Percentiles rank a stretch among this genome's conserved stretches.
These are phyloP conservation scores for Penicillium nucicola DNA, from an alignment of 495 filamentous ascomycete species.

Conservation along the genomic window DNA sequence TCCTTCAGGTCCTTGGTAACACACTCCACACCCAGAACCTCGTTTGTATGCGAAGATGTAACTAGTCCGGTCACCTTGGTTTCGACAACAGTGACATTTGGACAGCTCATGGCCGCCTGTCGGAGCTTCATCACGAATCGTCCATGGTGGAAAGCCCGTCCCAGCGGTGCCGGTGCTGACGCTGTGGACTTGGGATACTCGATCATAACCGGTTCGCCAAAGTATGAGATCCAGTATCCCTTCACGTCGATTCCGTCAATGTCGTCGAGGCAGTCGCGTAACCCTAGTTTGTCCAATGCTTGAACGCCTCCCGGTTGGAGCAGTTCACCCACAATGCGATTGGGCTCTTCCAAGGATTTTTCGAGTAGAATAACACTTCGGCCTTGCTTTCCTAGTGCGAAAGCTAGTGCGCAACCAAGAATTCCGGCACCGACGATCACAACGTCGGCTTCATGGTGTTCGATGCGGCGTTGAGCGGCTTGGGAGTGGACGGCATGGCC, in stretches of 20 bases:
- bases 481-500: slow-evolving; percentile 26
- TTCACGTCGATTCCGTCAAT: slow-evolving; percentile 82
- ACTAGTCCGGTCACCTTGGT: slow-evolving; percentile 64
- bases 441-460: slow-evolving; percentile 67
- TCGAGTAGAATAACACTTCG: slow-evolving; percentile 91
- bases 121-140: slow-evolving; percentile 76
- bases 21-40: slow-evolving; percentile 74
- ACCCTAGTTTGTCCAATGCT: slow-evolving; percentile 76
- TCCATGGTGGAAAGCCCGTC: slow-evolving; percentile 78
- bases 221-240: slow-evolving; percentile 86
- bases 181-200: slow-evolving; percentile 56
- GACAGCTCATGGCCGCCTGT: slow-evolving; percentile 59
- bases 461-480: slow-evolving; percentile 38
- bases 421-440: slow-evolving; percentile 90
- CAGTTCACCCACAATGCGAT: slow-evolving; percentile 94
- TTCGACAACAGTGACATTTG: slow-evolving; percentile 72
- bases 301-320: slow-evolving; percentile 88
- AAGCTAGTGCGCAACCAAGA: slow-evolving; percentile 81
- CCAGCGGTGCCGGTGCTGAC: slow-evolving; percentile 49
- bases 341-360: slow-evolving; percentile 84
- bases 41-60: slow-evolving; percentile 52
- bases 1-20: slow-evolving; percentile 57
- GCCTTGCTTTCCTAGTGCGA: slow-evolving; percentile 84
- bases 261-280: slow-evolving; percentile 77
- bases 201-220: slow-evolving; percentile 73